phyloP scores from a whole-genome alignment of 2,329 filamentous ascomycete species.

The Cordyceps javanica region DNA sequence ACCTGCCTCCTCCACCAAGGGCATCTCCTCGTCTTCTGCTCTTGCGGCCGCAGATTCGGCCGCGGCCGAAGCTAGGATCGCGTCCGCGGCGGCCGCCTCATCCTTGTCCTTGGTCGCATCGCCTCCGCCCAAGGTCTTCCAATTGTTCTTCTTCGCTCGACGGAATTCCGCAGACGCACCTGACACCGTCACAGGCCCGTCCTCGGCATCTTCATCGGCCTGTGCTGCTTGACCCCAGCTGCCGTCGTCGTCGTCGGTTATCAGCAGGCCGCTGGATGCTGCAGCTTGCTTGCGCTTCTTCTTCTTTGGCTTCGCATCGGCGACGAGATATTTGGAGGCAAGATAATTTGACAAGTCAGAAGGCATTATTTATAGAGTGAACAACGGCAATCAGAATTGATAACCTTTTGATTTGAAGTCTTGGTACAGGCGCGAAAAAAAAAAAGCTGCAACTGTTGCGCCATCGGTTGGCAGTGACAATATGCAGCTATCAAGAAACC shows the following conservation, averaged over 20 bases:
- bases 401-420: not conserved
- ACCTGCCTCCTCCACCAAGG: constrained; percentile 37
- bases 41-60: constrained; percentile 54
- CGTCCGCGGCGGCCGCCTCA: constrained; percentile 62
- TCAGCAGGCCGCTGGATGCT: constrained; percentile 48
- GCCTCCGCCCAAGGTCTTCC: constrained; percentile 62
- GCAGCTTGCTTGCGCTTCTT: constrained; percentile 58
- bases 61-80: constrained; percentile 67
- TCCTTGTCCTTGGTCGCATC: constrained; percentile 24
- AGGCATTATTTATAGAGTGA: constrained; percentile 35
- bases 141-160: constrained; percentile 69
- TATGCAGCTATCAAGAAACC: constrained; percentile 12
- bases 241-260: constrained; percentile 58
- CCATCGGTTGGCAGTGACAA: not conserved
- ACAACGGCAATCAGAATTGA: not conserved
- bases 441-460: not conserved
- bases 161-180: constrained; percentile 59
- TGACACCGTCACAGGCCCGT: constrained; percentile 42
- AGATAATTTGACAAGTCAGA: constrained; percentile 74
- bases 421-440: not conserved
- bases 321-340: constrained; percentile 78
- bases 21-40: constrained; percentile 43
- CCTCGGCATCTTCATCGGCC: constrained; percentile 49
- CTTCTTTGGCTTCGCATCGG: constrained; percentile 51
- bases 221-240: constrained; percentile 38